These are phyloP conservation scores for Tulasnella sp. DNA, from an alignment of 768 basidiomycete species.

Conservation along the genomic window DNA sequence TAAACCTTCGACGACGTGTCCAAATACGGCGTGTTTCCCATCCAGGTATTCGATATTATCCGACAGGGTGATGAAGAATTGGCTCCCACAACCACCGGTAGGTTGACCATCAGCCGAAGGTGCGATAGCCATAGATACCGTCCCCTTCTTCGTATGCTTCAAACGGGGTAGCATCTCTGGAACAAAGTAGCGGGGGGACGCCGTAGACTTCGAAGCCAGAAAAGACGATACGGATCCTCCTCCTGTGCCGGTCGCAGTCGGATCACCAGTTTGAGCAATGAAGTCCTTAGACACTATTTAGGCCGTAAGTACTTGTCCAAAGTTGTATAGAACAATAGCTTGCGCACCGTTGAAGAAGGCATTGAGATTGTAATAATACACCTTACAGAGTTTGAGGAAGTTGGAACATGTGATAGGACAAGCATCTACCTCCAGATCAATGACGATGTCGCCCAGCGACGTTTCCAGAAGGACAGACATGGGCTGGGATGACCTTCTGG, in stretches of 20 bases:
- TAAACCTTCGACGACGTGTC: slow-evolving; percentile 87
- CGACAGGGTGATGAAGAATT: slow-evolving; percentile 91
- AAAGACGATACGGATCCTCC: slow-evolving; percentile 84
- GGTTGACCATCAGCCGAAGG: slow-evolving; percentile 56
- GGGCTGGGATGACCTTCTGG: background rate
- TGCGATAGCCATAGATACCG: slow-evolving; percentile 95
- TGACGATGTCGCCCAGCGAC: slow-evolving; percentile 90
- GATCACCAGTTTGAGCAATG: slow-evolving; percentile 92
- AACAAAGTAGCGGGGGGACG: slow-evolving; percentile 71
- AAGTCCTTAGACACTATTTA: slow-evolving; percentile 88
- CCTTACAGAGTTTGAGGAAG: slow-evolving; percentile 95
- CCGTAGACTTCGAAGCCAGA: slow-evolving; percentile 38
- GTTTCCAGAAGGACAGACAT: slow-evolving; percentile 99
- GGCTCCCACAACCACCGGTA: slow-evolving; percentile 76
- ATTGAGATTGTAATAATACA: slow-evolving; percentile 93
- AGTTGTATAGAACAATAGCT: background rate
- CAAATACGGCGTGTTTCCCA: slow-evolving; percentile 89
- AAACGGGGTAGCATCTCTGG: slow-evolving; percentile 71
- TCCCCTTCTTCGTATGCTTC: slow-evolving; percentile 77
- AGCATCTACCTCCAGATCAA: slow-evolving; percentile 83
- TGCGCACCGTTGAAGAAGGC: slow-evolving; percentile 94
- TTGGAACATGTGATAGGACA: slow-evolving; percentile 92
- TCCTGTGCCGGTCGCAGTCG: slow-evolving; percentile 86
- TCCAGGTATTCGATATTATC: slow-evolving; percentile 93
- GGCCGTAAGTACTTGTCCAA: background rate